A percentile compares a stretch with the other conserved stretches of the same genome.
Evolutionary conservation across 2,329 filamentous ascomycete genomes (phyloP).

Genomic region (Cryphonectria parasitica): DNA sequence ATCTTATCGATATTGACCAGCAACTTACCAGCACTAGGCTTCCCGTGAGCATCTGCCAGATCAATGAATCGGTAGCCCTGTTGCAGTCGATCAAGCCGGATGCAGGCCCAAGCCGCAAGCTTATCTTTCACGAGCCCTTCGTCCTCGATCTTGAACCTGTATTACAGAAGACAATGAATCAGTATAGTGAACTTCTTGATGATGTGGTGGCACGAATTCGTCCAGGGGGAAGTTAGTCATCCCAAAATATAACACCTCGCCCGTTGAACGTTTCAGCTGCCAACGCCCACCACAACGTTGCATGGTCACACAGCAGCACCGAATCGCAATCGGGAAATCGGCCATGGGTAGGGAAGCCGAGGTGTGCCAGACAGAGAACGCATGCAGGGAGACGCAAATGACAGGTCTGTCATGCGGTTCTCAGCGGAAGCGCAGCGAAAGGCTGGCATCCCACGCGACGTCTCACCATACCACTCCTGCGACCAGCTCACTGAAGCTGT

Average conservation of each 20-base stretch:
- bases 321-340: conserved; percentile 23
- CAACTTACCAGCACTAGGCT: conserved; percentile 51
- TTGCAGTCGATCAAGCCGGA: conserved; percentile 61
- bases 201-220: background rate
- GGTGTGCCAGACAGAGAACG: conserved; percentile 23
- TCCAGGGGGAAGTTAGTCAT: background rate
- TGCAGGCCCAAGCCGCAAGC: conserved; percentile 60
- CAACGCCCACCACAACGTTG: conserved; percentile 21
- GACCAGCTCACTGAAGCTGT: conserved; percentile 17
- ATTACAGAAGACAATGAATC: background rate
- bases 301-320: conserved; percentile 7
- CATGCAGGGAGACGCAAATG: conserved; percentile 22
- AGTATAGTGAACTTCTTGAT: background rate
- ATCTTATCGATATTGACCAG: conserved; percentile 58
- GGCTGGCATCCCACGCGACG: background rate
- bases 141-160: conserved; percentile 60
- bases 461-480: conserved; percentile 17
- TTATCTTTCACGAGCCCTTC: conserved; percentile 45
- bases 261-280: conserved; percentile 31
- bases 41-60: conserved; percentile 51
- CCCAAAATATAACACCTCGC: conserved; percentile 25
- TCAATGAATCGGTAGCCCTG: conserved; percentile 59
- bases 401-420: conserved; percentile 20
- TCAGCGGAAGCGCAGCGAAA: conserved; percentile 12
- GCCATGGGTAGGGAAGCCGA: conserved; percentile 11